Percentiles rank a stretch among this genome's conserved stretches.
Evolutionary conservation across 305 asterid species (phyloP).

Genomic region (Withania somnifera): DNA sequence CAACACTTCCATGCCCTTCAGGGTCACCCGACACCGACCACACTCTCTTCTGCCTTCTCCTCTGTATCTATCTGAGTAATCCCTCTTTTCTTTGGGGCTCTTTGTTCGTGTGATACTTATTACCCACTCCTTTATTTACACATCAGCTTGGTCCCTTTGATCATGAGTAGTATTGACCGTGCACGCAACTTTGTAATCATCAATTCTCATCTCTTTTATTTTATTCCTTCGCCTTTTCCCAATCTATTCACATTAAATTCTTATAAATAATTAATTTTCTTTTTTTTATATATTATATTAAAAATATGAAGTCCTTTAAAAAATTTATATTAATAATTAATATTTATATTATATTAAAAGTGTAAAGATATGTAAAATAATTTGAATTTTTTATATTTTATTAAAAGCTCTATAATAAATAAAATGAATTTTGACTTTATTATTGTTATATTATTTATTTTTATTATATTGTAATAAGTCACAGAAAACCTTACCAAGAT

Average conservation of each 20-base stretch:
- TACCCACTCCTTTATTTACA: constrained; percentile 26
- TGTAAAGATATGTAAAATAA: no score
- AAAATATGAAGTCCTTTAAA: no score
- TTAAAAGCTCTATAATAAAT: no score
- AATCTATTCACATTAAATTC: neutral
- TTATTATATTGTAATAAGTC: no score
- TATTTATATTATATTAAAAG: no score
- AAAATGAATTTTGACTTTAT: no score
- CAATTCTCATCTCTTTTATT: neutral
- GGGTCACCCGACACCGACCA: constrained; percentile 11
- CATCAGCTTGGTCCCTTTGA: constrained; percentile 30
- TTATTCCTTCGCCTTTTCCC: constrained; percentile 5
- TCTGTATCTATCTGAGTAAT: constrained; percentile 8
- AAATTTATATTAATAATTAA: no score
- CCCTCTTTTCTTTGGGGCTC: neutral
- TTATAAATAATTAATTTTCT: no score
- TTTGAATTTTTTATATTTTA: no score
- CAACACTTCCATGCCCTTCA: constrained; percentile 43
- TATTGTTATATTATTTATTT: no score
- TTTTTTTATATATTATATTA: no score
- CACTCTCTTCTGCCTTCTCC: constrained; percentile 5
- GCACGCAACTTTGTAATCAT: constrained; percentile 54
- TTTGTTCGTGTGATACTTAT: constrained; percentile 14
- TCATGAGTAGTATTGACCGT: constrained; percentile 45
- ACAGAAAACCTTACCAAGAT: no score